Evolutionary conservation across 768 basidiomycete genomes (phyloP), one percentile per base, ranked within the genome.

Genomic region (Russula olivacea): DNA sequence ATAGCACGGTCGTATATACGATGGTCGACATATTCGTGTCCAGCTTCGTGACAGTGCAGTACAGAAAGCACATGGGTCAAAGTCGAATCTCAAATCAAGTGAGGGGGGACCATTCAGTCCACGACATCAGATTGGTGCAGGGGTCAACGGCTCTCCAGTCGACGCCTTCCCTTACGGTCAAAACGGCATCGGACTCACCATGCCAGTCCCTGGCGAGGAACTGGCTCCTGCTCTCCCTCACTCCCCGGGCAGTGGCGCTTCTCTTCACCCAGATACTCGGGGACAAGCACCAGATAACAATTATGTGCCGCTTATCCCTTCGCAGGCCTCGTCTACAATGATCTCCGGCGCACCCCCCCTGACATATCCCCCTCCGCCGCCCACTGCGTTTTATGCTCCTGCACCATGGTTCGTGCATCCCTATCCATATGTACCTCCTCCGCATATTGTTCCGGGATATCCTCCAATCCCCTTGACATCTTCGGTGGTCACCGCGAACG

Each of bases 21-120:
- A 84, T 58, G 89, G 88, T 30, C 84, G 87, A 50, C 77, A 83
- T 4, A 84, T 92, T 71, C 83, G 89, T 21, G 88, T 92, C 40
- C 87, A 90, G 67, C 74, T 91, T 41, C 81, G 88, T 48, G 88
- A 89, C 66, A 81, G 81, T 69, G 83, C 87, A 65, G 82, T 83
- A 36, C 74, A 76, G n/a, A 65, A 48, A 61, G 9, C 81, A 25
- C 53, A 55, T 32, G 48, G 58, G 4, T 19, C 47, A 21, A 64
- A 60, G 81, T 51, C 77, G 78, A 51, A 55, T 51, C 25, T 59
- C 47, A 64, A 34, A 54, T 30, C 34, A 8, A 30, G 48, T n/a
- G 53, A 64, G 25, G 54, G 58, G 21, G 47, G 59, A 30, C 58
- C 41, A 30, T 55, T 64, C 48, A 60, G 63, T 21, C 63, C 58